phyloP scores from a whole-genome alignment of 2,329 filamentous ascomycete genomes.

The Fusarium heterosporum region DNA sequence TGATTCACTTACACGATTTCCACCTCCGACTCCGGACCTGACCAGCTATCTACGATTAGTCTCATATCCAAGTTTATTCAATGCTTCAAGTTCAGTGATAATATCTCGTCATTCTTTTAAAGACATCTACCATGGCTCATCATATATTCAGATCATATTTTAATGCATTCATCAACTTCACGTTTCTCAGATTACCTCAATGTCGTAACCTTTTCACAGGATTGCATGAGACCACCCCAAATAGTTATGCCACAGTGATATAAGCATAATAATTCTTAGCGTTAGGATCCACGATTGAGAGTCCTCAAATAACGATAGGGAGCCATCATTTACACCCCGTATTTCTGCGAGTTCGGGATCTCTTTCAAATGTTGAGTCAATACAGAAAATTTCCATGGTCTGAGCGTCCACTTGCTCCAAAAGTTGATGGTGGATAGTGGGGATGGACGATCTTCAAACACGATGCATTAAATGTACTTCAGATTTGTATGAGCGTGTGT shows the following conservation, averaged over 20 bases:
- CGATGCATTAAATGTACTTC: not conserved
- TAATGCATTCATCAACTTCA: too few relatives aligned
- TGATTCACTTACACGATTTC: slow-evolving; percentile 28
- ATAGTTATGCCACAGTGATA: not conserved
- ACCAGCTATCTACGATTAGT: not conserved
- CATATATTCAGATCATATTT: too few relatives aligned
- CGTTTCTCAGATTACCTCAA: too few relatives aligned
- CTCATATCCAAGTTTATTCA: too few relatives aligned
- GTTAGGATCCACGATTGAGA: not conserved
- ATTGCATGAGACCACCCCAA: not conserved
- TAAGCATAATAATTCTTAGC: not conserved
- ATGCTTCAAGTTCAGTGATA: too few relatives aligned
- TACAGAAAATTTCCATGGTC: not conserved
- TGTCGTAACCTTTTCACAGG: too few relatives aligned
- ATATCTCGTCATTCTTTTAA: too few relatives aligned
- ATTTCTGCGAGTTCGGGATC: slow-evolving; percentile 14
- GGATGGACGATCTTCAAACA: slow-evolving; percentile 5
- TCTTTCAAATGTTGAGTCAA: slow-evolving; percentile 10
- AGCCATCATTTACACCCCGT: not conserved
- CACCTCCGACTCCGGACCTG: slow-evolving; percentile 14
- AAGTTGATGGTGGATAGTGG: slow-evolving; percentile 2
- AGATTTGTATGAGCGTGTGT: not conserved
- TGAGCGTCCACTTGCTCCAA: not conserved
- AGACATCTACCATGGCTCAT: too few relatives aligned
- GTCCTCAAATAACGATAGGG: not conserved